Percentiles rank a stretch among this genome's conserved stretches.
These are phyloP conservation scores for Xylariaceae sp. DNA, from an alignment of 2,329 filamentous ascomycete species.

Conservation along the genomic window DNA sequence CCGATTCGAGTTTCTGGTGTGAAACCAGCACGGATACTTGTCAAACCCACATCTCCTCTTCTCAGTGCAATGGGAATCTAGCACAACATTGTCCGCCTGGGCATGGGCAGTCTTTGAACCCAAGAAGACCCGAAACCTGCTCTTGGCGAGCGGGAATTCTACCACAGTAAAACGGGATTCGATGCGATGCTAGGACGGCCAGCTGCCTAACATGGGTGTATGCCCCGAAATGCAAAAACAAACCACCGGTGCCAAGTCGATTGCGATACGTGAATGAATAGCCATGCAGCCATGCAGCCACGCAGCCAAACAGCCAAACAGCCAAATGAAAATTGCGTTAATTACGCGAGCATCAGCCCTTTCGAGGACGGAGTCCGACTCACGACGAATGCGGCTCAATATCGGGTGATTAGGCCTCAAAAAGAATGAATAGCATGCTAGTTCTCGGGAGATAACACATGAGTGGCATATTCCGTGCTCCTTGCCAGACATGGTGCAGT, in stretches of 20 bases:
- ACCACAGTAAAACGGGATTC: slow-evolving; percentile 3
- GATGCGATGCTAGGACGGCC: slow-evolving; percentile 4
- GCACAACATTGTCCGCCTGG: slow-evolving; percentile 4
- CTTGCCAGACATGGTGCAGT: slow-evolving; percentile 20
- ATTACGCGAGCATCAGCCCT: background rate
- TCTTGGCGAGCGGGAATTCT: slow-evolving; percentile 4
- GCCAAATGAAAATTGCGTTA: background rate
- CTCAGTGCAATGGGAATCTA: background rate
- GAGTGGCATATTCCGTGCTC: slow-evolving; percentile 29
- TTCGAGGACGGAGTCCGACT: background rate
- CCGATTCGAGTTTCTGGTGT: slow-evolving; percentile 3
- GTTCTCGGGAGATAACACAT: slow-evolving; percentile 11
- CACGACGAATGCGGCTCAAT: slow-evolving; percentile 1
- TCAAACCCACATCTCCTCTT: background rate
- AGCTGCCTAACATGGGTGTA: background rate
- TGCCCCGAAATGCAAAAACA: background rate
- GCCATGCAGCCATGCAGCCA: too few species aligned
- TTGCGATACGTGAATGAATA: background rate
- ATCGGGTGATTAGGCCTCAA: slow-evolving; percentile 13
- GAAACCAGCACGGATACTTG: background rate
- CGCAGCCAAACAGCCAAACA: background rate
- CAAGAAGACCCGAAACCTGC: background rate
- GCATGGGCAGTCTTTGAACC: slow-evolving; percentile 7
- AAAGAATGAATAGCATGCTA: slow-evolving; percentile 26
- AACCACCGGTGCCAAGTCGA: background rate